Base-by-base conservation (phyloP, 202 grass and related monocot genomes). In the Digitaria exilis region DNA sequence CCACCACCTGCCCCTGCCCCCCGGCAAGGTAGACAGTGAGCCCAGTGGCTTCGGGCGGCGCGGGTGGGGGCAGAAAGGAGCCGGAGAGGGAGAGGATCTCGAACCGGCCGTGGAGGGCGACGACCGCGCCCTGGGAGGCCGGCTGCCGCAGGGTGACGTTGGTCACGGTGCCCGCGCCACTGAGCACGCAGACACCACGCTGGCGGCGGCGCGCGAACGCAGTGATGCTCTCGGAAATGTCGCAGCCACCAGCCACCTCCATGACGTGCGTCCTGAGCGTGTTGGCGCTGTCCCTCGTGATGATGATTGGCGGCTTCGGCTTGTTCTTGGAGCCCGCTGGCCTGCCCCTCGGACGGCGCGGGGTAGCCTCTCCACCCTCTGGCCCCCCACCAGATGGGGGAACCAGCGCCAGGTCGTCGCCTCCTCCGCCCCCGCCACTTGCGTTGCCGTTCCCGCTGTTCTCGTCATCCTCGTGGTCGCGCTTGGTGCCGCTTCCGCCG, bases 11-110 rank as follows among this genome's bases (percentile, higher is more conserved):
- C 29, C 95, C 95, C 84, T 98, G 92, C 4, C 95, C 95, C 5
- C 95, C 90, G 9, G 95, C 88, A 39, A 98, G 85, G 88, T 95
- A 98, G 66, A 98, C 89, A 9, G 95, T 89, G 42, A 98, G 95
- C 5, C 92, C 92, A 2, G 90, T 95, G 19, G 90, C 92, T 9
- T 89, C 92, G 0, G 92, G 95, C 43, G 95, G 95, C 0, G 92
- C 95, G 0, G 95, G 95, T 31, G 95, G 92, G 5, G 95, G 95
- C 6, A 98, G 88, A 18, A 98, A 98, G 12, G 95, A 98, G 8
- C 95, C 95, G 5, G 92, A 93, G 49, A 95, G 92, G 37, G 95
- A 95, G 55, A 98, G 92, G 79, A 98, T 98, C 80, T 98, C 95
- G 26, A 98, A 98, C 10, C 92, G 88, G 60, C 95, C 95, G 14